These are phyloP conservation scores for Alternaria longipes DNA, from an alignment of 2,329 filamentous ascomycete genomes.

Conservation along the genomic window DNA sequence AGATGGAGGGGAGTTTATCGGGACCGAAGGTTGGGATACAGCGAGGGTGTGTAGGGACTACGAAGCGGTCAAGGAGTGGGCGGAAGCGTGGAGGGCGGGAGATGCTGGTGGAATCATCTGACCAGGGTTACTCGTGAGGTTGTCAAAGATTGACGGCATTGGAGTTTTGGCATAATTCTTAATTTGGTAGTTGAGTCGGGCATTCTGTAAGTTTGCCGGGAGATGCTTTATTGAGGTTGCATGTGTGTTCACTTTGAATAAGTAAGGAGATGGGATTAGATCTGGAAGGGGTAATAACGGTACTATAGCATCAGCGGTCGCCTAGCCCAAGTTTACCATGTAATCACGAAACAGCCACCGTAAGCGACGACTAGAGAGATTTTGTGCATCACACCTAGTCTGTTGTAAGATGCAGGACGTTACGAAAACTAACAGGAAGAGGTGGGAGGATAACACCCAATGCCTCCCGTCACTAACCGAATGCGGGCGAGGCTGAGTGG, in stretches of 20 bases:
- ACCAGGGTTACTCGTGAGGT: not conserved
- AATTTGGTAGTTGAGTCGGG: not conserved
- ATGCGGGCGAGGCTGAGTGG: no score
- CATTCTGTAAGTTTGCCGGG: not conserved
- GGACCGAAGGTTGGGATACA: constrained; percentile 26
- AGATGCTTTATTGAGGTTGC: not conserved
- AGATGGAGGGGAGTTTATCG: not conserved
- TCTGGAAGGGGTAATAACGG: not conserved
- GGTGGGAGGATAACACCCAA: no score
- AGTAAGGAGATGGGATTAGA: not conserved
- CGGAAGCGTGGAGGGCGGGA: constrained; percentile 24
- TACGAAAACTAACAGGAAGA: no score
- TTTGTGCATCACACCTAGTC: not conserved
- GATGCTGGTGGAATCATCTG: constrained; percentile 3
- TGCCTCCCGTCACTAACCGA: no score
- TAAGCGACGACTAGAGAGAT: not conserved
- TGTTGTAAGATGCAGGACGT: no score
- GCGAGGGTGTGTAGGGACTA: constrained; percentile 39
- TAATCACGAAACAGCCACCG: not conserved
- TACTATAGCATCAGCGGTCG: not conserved
- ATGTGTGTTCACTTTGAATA: not conserved
- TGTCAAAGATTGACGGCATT: not conserved
- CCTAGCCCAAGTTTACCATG: not conserved
- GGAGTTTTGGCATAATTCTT: not conserved
- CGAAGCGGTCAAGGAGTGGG: constrained; percentile 35